Conservation (phyloP, 768 basidiomycete genomes). For the Exsudoporus frostii region DNA sequence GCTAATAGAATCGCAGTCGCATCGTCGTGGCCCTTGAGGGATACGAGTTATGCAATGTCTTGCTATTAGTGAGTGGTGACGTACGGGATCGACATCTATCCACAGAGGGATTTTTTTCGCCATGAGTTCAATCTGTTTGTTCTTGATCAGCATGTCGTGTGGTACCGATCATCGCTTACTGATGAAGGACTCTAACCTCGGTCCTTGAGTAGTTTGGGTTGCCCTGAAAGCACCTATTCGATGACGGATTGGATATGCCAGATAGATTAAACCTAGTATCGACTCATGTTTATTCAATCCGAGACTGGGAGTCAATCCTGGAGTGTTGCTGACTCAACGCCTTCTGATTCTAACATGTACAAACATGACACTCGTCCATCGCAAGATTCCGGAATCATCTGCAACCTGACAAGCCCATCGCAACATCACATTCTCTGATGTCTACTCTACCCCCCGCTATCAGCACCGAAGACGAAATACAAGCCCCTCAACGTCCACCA, state of each 20-base stretch:
- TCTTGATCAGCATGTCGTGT: background rate
- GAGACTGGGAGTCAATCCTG: no score
- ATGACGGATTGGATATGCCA: background rate
- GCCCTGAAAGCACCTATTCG: background rate
- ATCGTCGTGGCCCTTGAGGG: slow-evolving; percentile 79
- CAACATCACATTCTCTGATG: slow-evolving; percentile 13
- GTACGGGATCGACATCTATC: slow-evolving; percentile 67
- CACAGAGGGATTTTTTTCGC: slow-evolving; percentile 38
- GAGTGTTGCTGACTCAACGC: slow-evolving; percentile 3
- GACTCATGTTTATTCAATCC: background rate
- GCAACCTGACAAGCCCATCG: background rate
- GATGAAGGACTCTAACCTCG: background rate
- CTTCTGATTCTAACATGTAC: slow-evolving; percentile 23
- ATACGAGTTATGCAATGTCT: background rate
- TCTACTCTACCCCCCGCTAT: slow-evolving; percentile 20
- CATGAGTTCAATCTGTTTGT: background rate
- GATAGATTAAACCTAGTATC: background rate
- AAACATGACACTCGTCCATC: slow-evolving; percentile 16
- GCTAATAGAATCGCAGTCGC: slow-evolving; percentile 81
- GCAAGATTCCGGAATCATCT: background rate
- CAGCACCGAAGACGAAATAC: slow-evolving; percentile 54
- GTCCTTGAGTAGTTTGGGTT: no score
- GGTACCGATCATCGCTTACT: background rate
- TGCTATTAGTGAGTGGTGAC: slow-evolving; percentile 10
- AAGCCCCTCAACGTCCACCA: slow-evolving; percentile 56